Evolutionary conservation across 2,329 filamentous ascomycete species (phyloP).

Genomic region (Tolypocladium ophioglossoides): DNA sequence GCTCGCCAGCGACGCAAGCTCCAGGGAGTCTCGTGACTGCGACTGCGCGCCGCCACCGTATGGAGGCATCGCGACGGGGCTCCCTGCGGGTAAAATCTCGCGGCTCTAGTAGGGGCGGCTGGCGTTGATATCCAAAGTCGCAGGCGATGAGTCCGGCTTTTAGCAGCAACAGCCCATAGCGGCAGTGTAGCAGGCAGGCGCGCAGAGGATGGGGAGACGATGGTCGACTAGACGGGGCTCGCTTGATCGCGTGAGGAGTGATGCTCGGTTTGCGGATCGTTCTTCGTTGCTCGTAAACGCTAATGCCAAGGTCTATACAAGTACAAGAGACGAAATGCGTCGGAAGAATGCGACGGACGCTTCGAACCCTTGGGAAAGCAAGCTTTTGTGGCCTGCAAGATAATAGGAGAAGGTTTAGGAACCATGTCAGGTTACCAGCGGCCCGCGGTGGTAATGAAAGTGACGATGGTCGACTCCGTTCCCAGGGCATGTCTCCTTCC

Average conservation of each 20-base stretch:
- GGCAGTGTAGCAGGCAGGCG: conserved; percentile 2
- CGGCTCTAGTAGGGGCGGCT: neutral
- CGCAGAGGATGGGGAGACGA: neutral
- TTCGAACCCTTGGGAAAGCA: neutral
- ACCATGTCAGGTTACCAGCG: neutral
- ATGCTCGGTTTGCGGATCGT: neutral
- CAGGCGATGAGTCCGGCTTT: neutral
- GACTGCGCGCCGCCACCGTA: conserved; percentile 26
- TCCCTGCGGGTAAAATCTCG: neutral
- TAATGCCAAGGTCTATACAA: neutral
- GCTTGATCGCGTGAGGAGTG: conserved; percentile 7
- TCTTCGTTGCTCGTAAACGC: neutral
- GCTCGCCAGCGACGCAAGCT: conserved; percentile 89
- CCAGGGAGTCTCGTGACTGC: conserved; percentile 75
- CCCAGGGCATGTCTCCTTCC: neutral
- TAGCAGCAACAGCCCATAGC: conserved; percentile 17
- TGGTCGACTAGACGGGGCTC: neutral
- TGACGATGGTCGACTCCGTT: neutral
- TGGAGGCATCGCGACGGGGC: conserved; percentile 28
- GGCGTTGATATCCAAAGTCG: neutral
- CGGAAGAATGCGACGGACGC: neutral
- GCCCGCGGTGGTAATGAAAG: neutral
- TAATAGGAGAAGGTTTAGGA: neutral
- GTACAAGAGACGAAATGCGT: neutral
- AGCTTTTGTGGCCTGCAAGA: neutral